Evolutionary conservation across 164 flowering plant genomes (phyloP), one percentile per base, ranked within the genome.

Genomic region (Malania oleifera): DNA sequence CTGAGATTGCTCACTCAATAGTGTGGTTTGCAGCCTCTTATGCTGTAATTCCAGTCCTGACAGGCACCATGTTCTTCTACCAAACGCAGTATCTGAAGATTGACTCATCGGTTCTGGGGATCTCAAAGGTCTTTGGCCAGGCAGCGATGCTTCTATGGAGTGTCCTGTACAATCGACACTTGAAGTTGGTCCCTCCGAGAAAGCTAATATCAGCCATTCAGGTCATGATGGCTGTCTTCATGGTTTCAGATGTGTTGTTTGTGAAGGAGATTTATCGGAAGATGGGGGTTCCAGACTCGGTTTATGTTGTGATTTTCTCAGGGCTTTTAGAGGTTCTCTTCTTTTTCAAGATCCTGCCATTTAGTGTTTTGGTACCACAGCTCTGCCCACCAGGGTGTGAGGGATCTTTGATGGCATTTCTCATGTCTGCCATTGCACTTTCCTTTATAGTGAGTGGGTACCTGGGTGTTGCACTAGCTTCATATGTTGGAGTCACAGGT

Each of bases 61-160:
- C 82, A 37, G 96, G 99, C 41, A 89, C 88, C 55, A 84, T 95
- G 96, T 95, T 95, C 71, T 93, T 76, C 64, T 93, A 93, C 72
- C 99, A 95, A 67, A 89, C 97, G 13, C 76, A 85, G 49, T 54
- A 80, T 69, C 41, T 89, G 69, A 71, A 74, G 41, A 77, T 95
- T 8, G 79, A 80, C 23, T 74, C 95, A 1, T 77, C 95, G 0
- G 72, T 81, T 0, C 37, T 91, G 37, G 97, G 99, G 8, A 53
- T 95, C 46, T 95, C 99, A 0, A 95, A 95, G 63, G 95, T 91
- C 40, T 73, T 86, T 60, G 99, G 97, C 6, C 97, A 95, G 67
- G 82, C 63, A 22, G 84, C 91, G n/a, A 67, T 84, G 73, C 82
- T 95, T 27, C 18, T 80, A 3, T 88, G 99, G 97, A 81, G 96